Evolutionary conservation across 352 stramenopile species (phyloP), one percentile per base, ranked within the genome.

Genomic region (Phytophthora pini): DNA sequence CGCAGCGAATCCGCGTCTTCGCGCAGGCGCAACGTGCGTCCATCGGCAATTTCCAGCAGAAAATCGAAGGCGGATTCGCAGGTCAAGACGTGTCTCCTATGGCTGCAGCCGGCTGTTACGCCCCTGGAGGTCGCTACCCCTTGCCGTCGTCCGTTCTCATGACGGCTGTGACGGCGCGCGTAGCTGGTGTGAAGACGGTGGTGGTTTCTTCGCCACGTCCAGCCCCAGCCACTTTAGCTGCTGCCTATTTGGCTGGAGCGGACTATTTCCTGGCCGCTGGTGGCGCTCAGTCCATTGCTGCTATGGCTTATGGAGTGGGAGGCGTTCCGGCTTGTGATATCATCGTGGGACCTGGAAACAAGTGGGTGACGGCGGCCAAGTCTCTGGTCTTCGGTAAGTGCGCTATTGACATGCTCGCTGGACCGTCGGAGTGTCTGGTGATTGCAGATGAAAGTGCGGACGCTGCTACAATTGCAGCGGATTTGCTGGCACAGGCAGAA

Each of bases 341-440:
- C 61, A 99, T 99, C 70, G 97, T 99, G 26, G 98, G 98, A 32
- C 98, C 98, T 1, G 98, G 98, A 27, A 99, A 99, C 87, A 98
- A 99, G 77, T 99, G 97, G 97, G 98, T 99, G n/a, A 99, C 97
- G 9, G 97, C 97, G 1, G 98, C 98, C 55, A 99, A 99, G 78
- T 97, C 88, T 32, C 88, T 99, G 13, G 96, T 99, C 39, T 97
- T 91, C 71, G 97, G 94, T 69, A 95, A 97, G 64, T 99, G 97
- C 73, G 97, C 93, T 15, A 99, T 99, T 75, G 98, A 99, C 82
- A 99, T 99, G 98, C 79, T 99, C 29, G 98, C 98, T 0, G 98
- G 98, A 13, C 98, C 98, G 8, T 98, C 92, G 20, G 98, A 99
- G 78, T 98, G 98, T 24, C 87, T 99, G 48, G 97, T 99, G 2